Conservation (phyloP, 2,329 filamentous ascomycete species). For the Falciphora oryzae region DNA sequence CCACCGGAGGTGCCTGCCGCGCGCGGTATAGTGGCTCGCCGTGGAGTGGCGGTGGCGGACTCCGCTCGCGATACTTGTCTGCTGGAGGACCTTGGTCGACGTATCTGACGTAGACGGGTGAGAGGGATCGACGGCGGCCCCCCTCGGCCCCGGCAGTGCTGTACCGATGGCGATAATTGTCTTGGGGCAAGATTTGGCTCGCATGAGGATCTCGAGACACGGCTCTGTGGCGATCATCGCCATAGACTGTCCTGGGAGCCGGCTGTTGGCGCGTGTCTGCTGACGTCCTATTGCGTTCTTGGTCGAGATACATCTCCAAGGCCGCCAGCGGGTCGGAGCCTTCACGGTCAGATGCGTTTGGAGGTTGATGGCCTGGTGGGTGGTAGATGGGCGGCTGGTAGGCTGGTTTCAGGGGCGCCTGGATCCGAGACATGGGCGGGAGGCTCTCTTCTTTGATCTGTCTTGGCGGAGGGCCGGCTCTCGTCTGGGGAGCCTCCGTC, state of each 20-base stretch:
- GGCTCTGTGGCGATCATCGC: constrained; percentile 12
- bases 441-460: constrained; percentile 6
- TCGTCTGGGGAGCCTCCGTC: not conserved
- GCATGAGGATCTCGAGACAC: constrained; percentile 6
- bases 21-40: constrained; percentile 23
- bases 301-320: constrained; percentile 21
- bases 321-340: constrained; percentile 18
- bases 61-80: constrained; percentile 26
- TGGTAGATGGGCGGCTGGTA: not conserved
- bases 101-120: constrained; percentile 26
- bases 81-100: constrained; percentile 20
- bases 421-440: not conserved
- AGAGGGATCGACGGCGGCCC: constrained; percentile 23
- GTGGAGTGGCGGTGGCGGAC: constrained; percentile 19
- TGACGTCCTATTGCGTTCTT: constrained; percentile 10
- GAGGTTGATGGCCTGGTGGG: constrained; percentile 1
- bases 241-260: constrained; percentile 13
- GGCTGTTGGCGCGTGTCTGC: constrained; percentile 11
- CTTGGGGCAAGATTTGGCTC: not conserved
- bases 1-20: not conserved
- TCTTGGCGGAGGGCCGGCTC: not conserved
- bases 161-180: not conserved
- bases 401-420: not conserved
- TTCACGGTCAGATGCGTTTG: constrained; percentile 14
- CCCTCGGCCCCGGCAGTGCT: not conserved